phyloP scores from a whole-genome alignment of 2,329 filamentous ascomycete species.

The Dothidotthia symphoricarpi region DNA sequence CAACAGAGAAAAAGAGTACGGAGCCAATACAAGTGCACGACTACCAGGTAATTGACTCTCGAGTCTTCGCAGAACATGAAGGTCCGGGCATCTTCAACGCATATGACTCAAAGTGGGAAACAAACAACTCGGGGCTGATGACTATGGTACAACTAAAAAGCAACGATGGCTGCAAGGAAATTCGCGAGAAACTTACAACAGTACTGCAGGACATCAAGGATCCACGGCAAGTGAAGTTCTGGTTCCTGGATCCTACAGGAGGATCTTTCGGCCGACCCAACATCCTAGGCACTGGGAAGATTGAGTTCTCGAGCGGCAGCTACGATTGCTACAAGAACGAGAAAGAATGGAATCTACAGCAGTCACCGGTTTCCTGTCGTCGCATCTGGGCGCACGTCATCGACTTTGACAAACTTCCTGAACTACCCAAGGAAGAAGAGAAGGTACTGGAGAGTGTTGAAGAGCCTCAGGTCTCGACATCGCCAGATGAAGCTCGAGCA shows the following conservation, averaged over 20 bases:
- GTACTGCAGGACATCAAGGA: slow-evolving; percentile 34
- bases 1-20: not conserved
- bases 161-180: slow-evolving; percentile 28
- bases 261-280: slow-evolving; percentile 32
- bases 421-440: slow-evolving; percentile 22
- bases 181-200: slow-evolving; percentile 31
- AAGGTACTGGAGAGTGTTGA: slow-evolving; percentile 4
- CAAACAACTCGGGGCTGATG: slow-evolving; percentile 12
- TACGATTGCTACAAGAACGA: slow-evolving; percentile 26
- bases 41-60: slow-evolving; percentile 37
- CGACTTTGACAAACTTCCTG: slow-evolving; percentile 31
- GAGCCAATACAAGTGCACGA: slow-evolving; percentile 14
- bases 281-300: slow-evolving; percentile 31
- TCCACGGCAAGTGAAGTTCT: slow-evolving; percentile 42
- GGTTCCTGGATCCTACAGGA: slow-evolving; percentile 37
- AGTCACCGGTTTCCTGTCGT: slow-evolving; percentile 20
- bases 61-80: slow-evolving; percentile 35
- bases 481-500: slow-evolving; percentile 1
- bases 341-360: slow-evolving; percentile 29
- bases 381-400: slow-evolving; percentile 39
- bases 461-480: not conserved
- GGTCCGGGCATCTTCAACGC: slow-evolving; percentile 40
- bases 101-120: slow-evolving; percentile 28
- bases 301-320: slow-evolving; percentile 34
- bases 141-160: slow-evolving; percentile 23